These are phyloP conservation scores for Candida montana DNA, from an alignment of 805 yeast species.

Conservation along the genomic window DNA sequence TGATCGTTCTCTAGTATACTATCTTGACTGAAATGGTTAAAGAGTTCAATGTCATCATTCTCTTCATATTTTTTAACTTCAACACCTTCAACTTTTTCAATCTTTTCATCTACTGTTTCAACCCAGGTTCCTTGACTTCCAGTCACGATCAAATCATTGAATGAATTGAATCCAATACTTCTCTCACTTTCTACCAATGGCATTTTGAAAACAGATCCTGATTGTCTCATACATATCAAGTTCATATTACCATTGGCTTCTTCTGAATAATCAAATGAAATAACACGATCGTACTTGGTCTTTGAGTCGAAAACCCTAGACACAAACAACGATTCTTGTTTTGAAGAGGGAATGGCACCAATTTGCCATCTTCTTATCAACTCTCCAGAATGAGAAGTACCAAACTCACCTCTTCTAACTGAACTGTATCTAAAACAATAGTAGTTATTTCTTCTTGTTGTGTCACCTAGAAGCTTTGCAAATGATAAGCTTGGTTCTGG, in stretches of 20 bases:
- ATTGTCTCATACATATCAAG: conserved; percentile 82
- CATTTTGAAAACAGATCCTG: conserved; percentile 83
- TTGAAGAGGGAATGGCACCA: conserved; percentile 46
- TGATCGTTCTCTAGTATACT: conserved; percentile 16
- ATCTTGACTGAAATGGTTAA: conserved; percentile 8
- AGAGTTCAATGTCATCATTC: conserved; percentile 11
- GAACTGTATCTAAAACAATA: conserved; percentile 70
- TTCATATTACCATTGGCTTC: conserved; percentile 43
- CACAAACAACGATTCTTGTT: conserved; percentile 61
- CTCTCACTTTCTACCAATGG: conserved; percentile 63
- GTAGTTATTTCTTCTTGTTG: conserved; percentile 51
- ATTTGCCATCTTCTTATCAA: conserved; percentile 76
- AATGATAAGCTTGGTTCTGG: conserved; percentile 59
- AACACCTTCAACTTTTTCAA: conserved; percentile 18
- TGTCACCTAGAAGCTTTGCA: conserved; percentile 56
- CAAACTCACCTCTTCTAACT: conserved; percentile 61
- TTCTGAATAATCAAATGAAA: conserved; percentile 67
- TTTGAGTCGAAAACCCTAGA: conserved; percentile 68
- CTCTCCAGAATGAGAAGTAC: conserved; percentile 76
- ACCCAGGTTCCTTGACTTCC: conserved; percentile 52
- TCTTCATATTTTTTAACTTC: conserved; percentile 10
- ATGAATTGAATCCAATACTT: conserved; percentile 58
- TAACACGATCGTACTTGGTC: conserved; percentile 75
- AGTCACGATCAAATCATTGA: conserved; percentile 56
- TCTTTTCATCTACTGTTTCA: conserved; percentile 28